Evolutionary conservation across 2,329 filamentous ascomycete species (phyloP).

Genomic region (Endothia cerciana): DNA sequence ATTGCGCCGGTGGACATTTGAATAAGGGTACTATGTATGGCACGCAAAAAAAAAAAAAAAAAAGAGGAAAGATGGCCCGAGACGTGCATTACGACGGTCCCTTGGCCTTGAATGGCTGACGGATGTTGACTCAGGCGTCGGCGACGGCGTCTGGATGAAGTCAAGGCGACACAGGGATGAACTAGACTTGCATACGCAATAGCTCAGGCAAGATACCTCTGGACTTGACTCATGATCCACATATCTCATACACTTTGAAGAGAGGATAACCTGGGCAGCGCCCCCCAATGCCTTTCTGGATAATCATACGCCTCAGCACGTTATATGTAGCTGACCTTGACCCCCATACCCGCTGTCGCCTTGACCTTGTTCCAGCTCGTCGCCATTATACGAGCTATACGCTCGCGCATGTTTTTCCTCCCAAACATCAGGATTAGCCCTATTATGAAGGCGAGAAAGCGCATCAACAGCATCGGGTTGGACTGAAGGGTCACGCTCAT

Average conservation of each 20-base stretch:
- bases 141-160: neutral
- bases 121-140: neutral
- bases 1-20: neutral
- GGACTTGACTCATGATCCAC: constrained; percentile 18
- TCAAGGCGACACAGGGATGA: neutral
- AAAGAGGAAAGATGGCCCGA: neutral
- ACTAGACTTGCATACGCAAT: neutral
- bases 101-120: neutral
- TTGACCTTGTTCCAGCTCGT: constrained; percentile 80
- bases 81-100: neutral
- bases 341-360: constrained; percentile 90
- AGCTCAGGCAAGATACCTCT: constrained; percentile 17
- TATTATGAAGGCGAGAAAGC: constrained; percentile 76
- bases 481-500: constrained; percentile 54
- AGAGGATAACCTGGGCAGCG: too few relatives aligned
- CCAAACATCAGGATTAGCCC: constrained; percentile 79
- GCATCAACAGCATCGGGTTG: constrained; percentile 61
- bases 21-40: neutral
- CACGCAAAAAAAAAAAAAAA: neutral
- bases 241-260: constrained; percentile 21
- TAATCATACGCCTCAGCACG: constrained; percentile 13
- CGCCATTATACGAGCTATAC: constrained; percentile 69
- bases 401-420: constrained; percentile 73
- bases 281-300: constrained; percentile 15
- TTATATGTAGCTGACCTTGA: constrained; percentile 96